Evolutionary conservation across 164 flowering plant genomes (phyloP).

Genomic region (Vitis cinerea): DNA sequence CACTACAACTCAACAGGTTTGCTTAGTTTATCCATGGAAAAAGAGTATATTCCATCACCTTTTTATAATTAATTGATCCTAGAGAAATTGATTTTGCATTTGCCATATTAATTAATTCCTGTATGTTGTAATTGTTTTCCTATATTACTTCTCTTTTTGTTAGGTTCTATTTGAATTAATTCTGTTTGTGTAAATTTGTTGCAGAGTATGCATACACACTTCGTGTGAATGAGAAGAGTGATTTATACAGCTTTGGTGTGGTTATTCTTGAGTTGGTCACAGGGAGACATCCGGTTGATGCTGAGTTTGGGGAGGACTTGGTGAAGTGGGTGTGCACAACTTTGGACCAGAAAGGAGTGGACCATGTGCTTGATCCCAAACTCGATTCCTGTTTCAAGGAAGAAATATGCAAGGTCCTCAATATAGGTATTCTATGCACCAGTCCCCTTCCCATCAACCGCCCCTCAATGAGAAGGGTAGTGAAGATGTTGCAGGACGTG

Average conservation of each 20-base stretch:
- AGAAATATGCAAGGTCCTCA: conserved; percentile 74
- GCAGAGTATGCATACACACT: conserved; percentile 96
- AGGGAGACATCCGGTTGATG: conserved; percentile 75
- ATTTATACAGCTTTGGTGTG: conserved; percentile 93
- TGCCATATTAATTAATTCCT: not conserved
- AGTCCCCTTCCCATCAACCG: conserved; percentile 94
- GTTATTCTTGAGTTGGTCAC: conserved; percentile 85
- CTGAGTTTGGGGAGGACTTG: conserved; percentile 87
- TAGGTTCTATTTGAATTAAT: conserved; percentile 2
- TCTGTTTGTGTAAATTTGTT: conserved; percentile 13
- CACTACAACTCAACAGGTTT: too few species aligned
- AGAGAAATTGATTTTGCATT: not conserved
- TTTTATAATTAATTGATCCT: too few species aligned
- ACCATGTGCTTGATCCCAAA: conserved; percentile 72
- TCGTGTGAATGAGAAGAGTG: conserved; percentile 96
- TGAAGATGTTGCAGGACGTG: conserved; percentile 74
- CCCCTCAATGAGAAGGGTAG: conserved; percentile 88
- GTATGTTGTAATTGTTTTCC: not conserved
- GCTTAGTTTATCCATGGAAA: too few species aligned
- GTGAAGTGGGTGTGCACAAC: conserved; percentile 90
- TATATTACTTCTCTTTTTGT: not conserved
- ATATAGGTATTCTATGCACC: conserved; percentile 81
- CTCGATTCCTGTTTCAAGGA: conserved; percentile 77
- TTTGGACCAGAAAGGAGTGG: conserved; percentile 79
- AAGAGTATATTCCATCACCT: too few species aligned